These are phyloP conservation scores for Aspergillus olivimuriae DNA, from an alignment of 495 filamentous ascomycete genomes.

Conservation along the genomic window DNA sequence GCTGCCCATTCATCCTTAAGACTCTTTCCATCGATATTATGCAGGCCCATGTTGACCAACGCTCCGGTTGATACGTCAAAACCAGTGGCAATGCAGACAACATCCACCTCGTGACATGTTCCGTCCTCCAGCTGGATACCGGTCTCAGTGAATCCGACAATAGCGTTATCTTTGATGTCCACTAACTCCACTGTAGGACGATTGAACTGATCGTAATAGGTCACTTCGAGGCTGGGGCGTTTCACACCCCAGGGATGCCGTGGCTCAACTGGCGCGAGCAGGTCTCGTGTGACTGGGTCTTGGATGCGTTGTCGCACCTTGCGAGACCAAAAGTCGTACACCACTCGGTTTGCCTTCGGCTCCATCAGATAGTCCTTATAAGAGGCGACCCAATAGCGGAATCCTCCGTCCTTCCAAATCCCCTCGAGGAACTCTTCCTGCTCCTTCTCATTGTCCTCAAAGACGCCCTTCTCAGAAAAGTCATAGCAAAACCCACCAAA, in stretches of 20 bases:
- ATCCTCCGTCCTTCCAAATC: conserved; percentile 43
- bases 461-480: conserved; percentile 31
- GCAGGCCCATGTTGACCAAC: conserved; percentile 43
- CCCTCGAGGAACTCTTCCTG: conserved; percentile 41
- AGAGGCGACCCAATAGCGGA: conserved; percentile 43
- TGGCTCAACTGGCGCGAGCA: conserved; percentile 47
- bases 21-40: conserved; percentile 31
- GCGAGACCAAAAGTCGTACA: conserved; percentile 53
- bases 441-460: conserved; percentile 43
- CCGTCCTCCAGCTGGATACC: conserved; percentile 39
- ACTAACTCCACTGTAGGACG: conserved; percentile 47
- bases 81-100: conserved; percentile 50
- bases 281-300: conserved; percentile 41
- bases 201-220: conserved; percentile 56
- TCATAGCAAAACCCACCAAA: conserved; percentile 44
- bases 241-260: conserved; percentile 51
- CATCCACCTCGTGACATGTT: conserved; percentile 40
- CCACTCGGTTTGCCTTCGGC: conserved; percentile 39
- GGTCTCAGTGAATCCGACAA: conserved; percentile 39
- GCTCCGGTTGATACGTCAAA: conserved; percentile 49
- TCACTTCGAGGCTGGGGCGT: conserved; percentile 46
- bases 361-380: conserved; percentile 47
- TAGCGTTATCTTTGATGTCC: conserved; percentile 41
- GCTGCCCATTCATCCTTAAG: conserved; percentile 43
- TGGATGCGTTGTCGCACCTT: conserved; percentile 44